Base-by-base conservation (phyloP, 225 moss, liverwort and hornwort genomes). In the Bryum argenteum region DNA sequence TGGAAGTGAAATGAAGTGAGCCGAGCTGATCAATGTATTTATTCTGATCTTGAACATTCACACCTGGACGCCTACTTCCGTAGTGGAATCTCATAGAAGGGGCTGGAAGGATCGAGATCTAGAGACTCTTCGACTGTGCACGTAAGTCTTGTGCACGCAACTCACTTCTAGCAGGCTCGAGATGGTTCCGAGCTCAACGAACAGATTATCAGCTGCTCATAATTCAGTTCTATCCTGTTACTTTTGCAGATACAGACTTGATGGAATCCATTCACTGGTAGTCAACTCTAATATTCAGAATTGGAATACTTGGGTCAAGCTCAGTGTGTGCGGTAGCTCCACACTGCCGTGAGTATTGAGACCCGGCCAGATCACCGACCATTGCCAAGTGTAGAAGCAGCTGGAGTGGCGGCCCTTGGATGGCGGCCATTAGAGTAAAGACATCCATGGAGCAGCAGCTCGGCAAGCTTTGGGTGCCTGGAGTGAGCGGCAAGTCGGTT, bases 401-500 rank as follows among this genome's bases (percentile, higher is more conserved):
- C 9, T 1, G 13, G 16, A 15, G 44, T 22, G 37, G 71, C 1
- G 19, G 8, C 28, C 43, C 61, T 67, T 55, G 61, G 66, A 54
- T 67, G 60, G 20, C 45, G 2, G 10, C 5, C 6, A 33, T 20
- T 18, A n/a, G n/a, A n/a, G 10, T 37, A 5, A 1, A 48, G 8
- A 0, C 17, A 67, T 41, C 67, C 6, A 9, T 19, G 71, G 71
- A 70, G 44, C n/a, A 43, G 24, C 43, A 58, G 41, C 56, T 50
- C n/a, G n/a, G n/a, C 17, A 10, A 20, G 54, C 60, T 50, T 33
- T 48, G 20, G 20, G 42, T 37, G 39, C 40, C 40, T 17, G 2
- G 59, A 48, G 71, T 63, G 52, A 58, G 51, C 48, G 42, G 18
- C 52, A 81, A 77, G 77, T 24, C 6, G 44, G n/a, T 40, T 71